Evolutionary conservation across 257 asterid species (phyloP), one percentile per base, ranked within the genome.

Genomic region (Marsdenia floribunda): DNA sequence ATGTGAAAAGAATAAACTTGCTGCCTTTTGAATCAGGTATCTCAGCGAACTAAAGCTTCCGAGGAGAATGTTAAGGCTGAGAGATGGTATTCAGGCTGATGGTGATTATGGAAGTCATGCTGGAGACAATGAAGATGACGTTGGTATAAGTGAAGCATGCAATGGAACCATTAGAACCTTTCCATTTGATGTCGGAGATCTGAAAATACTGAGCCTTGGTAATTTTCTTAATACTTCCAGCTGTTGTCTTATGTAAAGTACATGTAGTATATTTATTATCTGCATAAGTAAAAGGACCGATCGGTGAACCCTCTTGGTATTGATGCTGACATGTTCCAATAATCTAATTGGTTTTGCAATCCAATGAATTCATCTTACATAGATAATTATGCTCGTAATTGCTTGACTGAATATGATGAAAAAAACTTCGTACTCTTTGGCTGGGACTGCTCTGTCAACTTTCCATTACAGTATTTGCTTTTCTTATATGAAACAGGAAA

Each of bases 31-130:
- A 71, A 70, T 81, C 85, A 95, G 99, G 87, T 95, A 87, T 88
- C 91, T 95, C 78, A 88, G 90, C 49, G 94, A 90, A 76, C 94
- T 83, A 75, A 88, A 85, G 87, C 92, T 90, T 53, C 96, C 99
- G 19, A 80, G 82, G 83, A 84, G 83, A 85, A 95, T 95, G 99
- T 69, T 82, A 80, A 83, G 84, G 82, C 80, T 88, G 84, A 92
- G 85, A 79, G 88, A 85, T 82, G 84, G 82, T 10, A 63, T 78
- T 78, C 83, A 82, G 52, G 84, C 84, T 76, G 87, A 85, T 82
- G 88, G 85, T 83, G 71, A 70, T 63, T 75, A 70, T 75, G 76
- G 78, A 77, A 71, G 75, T 79, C 86, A 82, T 74, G 81, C 77
- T 70, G 87, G 84, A 74, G 94, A 82, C 75, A 80, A 73, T 80